A percentile compares a stretch with the other conserved stretches of the same genome.
phyloP scores from a whole-genome alignment of 2,329 filamentous ascomycete genomes.

The Cercospora sp. region DNA sequence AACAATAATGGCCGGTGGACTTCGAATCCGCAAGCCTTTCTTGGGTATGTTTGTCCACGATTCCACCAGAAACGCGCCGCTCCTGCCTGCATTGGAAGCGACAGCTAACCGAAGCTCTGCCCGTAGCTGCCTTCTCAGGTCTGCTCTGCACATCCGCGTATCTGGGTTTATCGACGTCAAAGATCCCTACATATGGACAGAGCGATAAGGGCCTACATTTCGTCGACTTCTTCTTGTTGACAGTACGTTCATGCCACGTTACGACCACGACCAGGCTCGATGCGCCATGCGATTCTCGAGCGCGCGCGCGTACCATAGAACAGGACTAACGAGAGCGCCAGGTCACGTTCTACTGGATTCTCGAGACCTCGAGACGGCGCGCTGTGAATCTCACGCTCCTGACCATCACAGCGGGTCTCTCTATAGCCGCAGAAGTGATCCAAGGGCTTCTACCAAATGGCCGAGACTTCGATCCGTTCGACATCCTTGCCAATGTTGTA shows the following conservation, averaged over 20 bases:
- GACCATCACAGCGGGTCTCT: constrained; percentile 71
- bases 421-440: constrained; percentile 72
- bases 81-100: not conserved
- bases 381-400: constrained; percentile 79
- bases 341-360: constrained; percentile 83
- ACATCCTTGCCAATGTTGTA: constrained; percentile 83
- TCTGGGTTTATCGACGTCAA: constrained; percentile 67
- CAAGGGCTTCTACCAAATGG: constrained; percentile 68
- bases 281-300: not conserved
- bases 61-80: not conserved
- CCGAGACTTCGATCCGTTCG: constrained; percentile 69
- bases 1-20: constrained; percentile 36
- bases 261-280: not conserved
- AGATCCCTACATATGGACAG: constrained; percentile 63
- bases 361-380: constrained; percentile 85
- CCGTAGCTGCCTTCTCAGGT: constrained; percentile 50
- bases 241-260: constrained; percentile 48
- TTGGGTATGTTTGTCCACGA: constrained; percentile 65
- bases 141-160: constrained; percentile 73
- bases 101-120: constrained; percentile 13
- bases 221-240: constrained; percentile 85
- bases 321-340: constrained; percentile 11
- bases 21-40: constrained; percentile 87
- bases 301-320: not conserved
- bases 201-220: constrained; percentile 85